A percentile compares a stretch with the other conserved stretches of the same genome.
These are phyloP conservation scores for Nitzschia sp. DNA, from an alignment of 108 stramenopile genomes.

Conservation along the genomic window DNA sequence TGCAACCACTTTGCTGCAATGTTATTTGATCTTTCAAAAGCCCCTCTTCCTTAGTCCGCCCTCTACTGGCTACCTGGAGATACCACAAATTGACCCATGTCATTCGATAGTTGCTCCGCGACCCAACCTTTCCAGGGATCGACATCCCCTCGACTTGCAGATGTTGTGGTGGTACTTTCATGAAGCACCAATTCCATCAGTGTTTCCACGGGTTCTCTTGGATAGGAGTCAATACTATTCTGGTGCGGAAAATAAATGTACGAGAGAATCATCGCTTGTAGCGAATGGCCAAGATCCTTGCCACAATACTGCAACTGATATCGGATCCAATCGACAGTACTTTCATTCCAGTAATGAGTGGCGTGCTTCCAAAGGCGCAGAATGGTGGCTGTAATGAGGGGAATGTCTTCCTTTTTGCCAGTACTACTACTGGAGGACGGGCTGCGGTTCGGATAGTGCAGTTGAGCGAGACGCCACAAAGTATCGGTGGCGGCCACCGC, in stretches of 20 bases:
- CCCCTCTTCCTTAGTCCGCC: too few species aligned
- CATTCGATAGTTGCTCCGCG: neutral
- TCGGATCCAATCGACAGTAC: slow-evolving; percentile 13
- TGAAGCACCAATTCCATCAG: neutral
- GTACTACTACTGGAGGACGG: neutral
- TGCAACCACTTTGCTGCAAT: too few species aligned
- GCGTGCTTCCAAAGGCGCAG: slow-evolving; percentile 16
- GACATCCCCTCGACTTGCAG: neutral
- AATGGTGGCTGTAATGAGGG: slow-evolving; percentile 12
- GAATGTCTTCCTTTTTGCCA: neutral
- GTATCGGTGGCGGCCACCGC: slow-evolving; percentile 15
- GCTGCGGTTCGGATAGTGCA: neutral
- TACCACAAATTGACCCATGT: too few species aligned
- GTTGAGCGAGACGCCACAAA: slow-evolving; percentile 13
- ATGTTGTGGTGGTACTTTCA: neutral
- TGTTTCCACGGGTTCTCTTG: neutral
- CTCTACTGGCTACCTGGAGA: too few species aligned
- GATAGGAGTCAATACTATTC: neutral
- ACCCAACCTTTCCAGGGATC: slow-evolving; percentile 13
- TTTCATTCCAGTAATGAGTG: slow-evolving; percentile 6
- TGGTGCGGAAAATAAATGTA: slow-evolving; percentile 7
- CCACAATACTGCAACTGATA: slow-evolving; percentile 1
- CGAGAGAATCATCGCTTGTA: slow-evolving; percentile 16
- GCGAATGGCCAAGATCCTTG: neutral
- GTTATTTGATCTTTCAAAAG: too few species aligned